These are phyloP conservation scores for Shiraia bambusicola DNA, from an alignment of 2,329 filamentous ascomycete species.

Conservation along the genomic window DNA sequence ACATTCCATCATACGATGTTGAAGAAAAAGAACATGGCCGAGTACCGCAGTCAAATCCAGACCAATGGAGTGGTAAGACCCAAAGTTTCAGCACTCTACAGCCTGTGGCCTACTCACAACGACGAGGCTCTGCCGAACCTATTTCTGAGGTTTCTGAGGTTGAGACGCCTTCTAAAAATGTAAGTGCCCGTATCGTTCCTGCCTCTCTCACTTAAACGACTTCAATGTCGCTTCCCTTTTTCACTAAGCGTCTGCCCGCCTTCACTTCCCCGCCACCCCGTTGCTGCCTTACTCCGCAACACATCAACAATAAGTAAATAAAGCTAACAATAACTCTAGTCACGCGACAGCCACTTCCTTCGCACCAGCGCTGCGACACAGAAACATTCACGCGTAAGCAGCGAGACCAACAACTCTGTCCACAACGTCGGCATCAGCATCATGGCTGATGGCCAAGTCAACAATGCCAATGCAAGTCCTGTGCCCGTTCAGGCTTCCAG, in stretches of 20 bases:
- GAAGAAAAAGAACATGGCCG: conserved; percentile 10
- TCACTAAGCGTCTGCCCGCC: not conserved
- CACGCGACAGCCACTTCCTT: conserved; percentile 25
- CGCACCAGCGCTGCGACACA: conserved; percentile 19
- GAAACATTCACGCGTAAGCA: conserved; percentile 4
- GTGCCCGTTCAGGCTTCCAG: not conserved
- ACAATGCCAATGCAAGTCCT: conserved; percentile 3
- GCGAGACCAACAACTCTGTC: conserved; percentile 19
- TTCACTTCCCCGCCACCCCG: conserved; percentile 8
- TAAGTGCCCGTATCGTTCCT: conserved; percentile 26
- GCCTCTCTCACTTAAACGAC: conserved; percentile 9
- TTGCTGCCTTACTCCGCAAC: not conserved
- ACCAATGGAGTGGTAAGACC: conserved; percentile 14
- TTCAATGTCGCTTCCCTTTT: not conserved
- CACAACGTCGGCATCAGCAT: conserved; percentile 13
- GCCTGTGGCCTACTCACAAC: conserved; percentile 38
- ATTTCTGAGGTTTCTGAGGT: too few species aligned
- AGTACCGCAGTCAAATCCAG: conserved; percentile 12
- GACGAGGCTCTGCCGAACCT: conserved; percentile 17
- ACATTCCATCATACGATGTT: conserved; percentile 11
- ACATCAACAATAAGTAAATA: not conserved
- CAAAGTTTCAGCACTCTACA: conserved; percentile 13
- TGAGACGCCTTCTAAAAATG: conserved; percentile 34
- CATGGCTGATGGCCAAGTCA: conserved; percentile 3
- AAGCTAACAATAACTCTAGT: conserved; percentile 22